phyloP scores from a whole-genome alignment of 1,284 basidiomycete genomes.

The Prillingera fragicola region DNA sequence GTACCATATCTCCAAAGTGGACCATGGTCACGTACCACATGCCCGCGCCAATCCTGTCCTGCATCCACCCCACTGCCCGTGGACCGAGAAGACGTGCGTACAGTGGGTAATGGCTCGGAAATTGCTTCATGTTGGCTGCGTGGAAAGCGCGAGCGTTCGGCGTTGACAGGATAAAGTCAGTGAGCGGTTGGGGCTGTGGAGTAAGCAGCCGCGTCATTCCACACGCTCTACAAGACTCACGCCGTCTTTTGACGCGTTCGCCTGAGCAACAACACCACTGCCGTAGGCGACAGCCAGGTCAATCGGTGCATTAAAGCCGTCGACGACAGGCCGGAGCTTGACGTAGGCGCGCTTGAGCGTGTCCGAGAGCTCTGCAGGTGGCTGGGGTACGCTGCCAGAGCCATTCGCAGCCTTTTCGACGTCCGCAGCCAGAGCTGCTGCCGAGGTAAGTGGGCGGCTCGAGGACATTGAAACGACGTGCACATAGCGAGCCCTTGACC shows the following conservation, averaged over 20 bases:
- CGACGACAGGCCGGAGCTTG: conserved; percentile 35
- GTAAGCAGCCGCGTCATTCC: conserved; percentile 1
- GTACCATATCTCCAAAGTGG: conserved; percentile 71
- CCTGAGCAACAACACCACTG: conserved; percentile 44
- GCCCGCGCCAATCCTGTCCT: conserved; percentile 70
- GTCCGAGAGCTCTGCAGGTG: too few species aligned
- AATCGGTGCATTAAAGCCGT: conserved; percentile 32
- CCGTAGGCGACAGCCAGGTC: conserved; percentile 48
- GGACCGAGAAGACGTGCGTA: conserved; percentile 71
- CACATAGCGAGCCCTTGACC: too few species aligned
- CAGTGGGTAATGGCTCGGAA: conserved; percentile 83
- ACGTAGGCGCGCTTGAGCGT: conserved; percentile 23
- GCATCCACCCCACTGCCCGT: conserved; percentile 66
- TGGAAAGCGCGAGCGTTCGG: conserved; percentile 89
- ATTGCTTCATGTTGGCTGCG: conserved; percentile 84
- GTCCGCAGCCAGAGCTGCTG: too few species aligned
- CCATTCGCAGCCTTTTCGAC: too few species aligned
- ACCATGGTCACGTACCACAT: conserved; percentile 94
- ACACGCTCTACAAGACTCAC: conserved; percentile 32
- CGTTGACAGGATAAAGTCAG: conserved; percentile 94
- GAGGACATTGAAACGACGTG: too few species aligned
- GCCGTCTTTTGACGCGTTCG: conserved; percentile 27
- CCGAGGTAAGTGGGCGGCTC: too few species aligned
- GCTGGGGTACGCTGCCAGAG: too few species aligned
- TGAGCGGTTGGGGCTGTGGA: conserved; percentile 59